Evolutionary conservation across 108 stramenopile species (phyloP).

Genomic region (Skeletonema potamos): DNA sequence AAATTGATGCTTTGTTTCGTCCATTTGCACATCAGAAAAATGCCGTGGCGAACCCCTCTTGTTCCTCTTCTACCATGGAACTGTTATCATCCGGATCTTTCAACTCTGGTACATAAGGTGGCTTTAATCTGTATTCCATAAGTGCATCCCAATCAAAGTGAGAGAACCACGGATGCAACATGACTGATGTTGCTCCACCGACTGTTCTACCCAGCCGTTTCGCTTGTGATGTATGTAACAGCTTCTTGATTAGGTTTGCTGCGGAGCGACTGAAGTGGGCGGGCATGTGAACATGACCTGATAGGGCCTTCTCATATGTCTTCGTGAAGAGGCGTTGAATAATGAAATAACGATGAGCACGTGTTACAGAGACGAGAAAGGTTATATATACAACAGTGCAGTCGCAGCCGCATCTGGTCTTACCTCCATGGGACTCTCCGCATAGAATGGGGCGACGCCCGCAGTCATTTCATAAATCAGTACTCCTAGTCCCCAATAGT

Average conservation of each 20-base stretch:
- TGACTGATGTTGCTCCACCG: conserved; percentile 71
- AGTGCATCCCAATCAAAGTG: conserved; percentile 70
- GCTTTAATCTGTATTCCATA: conserved; percentile 32
- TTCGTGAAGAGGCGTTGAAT: not conserved
- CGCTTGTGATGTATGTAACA: conserved; percentile 67
- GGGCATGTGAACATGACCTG: conserved; percentile 40
- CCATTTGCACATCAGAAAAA: conserved; percentile 14
- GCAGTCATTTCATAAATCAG: conserved; percentile 67
- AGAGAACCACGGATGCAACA: conserved; percentile 78
- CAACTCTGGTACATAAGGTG: conserved; percentile 35
- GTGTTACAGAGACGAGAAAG: not conserved
- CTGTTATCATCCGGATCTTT: conserved; percentile 38
- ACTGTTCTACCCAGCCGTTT: conserved; percentile 81
- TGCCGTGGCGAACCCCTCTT: conserved; percentile 40
- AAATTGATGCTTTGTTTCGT: not conserved
- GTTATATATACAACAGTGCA: not conserved
- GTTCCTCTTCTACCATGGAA: conserved; percentile 19
- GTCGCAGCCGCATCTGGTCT: conserved; percentile 1
- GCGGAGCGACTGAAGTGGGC: conserved; percentile 40
- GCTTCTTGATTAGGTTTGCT: conserved; percentile 68
- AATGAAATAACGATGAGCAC: not conserved
- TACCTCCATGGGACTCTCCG: conserved; percentile 54
- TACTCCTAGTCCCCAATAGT: conserved; percentile 78
- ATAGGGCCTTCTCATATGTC: conserved; percentile 41
- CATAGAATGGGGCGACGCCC: conserved; percentile 71